A percentile compares a stretch with the other conserved stretches of the same genome.
These are phyloP conservation scores for Colletotrichum graminicola DNA, from an alignment of 2,329 filamentous ascomycete genomes.

Conservation along the genomic window DNA sequence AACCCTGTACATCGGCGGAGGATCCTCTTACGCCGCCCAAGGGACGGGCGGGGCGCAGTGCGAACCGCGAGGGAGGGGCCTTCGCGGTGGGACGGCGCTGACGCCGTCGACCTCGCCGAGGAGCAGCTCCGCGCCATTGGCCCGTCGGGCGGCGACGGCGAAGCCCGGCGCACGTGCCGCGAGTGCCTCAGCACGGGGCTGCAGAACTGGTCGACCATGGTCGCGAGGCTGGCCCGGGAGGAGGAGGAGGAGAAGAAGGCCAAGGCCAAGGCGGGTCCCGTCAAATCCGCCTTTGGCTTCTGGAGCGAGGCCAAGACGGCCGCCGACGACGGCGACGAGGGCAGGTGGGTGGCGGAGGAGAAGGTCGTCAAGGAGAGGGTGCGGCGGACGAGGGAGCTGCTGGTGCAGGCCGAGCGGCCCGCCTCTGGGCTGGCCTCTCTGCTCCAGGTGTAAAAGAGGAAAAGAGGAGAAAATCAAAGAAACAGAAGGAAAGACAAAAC, in stretches of 20 bases:
- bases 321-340: constrained; percentile 47
- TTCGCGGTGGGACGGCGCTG: constrained; percentile 87
- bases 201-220: constrained; percentile 87
- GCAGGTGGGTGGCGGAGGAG: constrained; percentile 67
- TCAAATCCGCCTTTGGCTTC: constrained; percentile 53
- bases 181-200: constrained; percentile 83
- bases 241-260: constrained; percentile 58
- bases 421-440: constrained; percentile 50
- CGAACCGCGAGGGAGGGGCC: constrained; percentile 73
- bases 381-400: constrained; percentile 63
- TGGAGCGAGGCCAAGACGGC: constrained; percentile 52
- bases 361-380: constrained; percentile 66
- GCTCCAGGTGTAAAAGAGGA: constrained; percentile 55
- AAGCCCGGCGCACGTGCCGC: constrained; percentile 70
- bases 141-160: constrained; percentile 10
- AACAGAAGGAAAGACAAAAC: too few species aligned
- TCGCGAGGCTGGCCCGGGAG: constrained; percentile 70
- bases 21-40: constrained; percentile 85
- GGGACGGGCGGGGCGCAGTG: constrained; percentile 46
- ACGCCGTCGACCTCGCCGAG: constrained; percentile 86
- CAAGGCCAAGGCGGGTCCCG: constrained; percentile 48
- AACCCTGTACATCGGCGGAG: constrained; percentile 94
- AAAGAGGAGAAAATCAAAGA: too few species aligned
- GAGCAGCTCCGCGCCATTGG: constrained; percentile 67
- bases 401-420: constrained; percentile 62